Percentiles rank a stretch among this genome's conserved stretches.
Conservation (phyloP, 768 basidiomycete species). For the Hericium coralloides region DNA sequence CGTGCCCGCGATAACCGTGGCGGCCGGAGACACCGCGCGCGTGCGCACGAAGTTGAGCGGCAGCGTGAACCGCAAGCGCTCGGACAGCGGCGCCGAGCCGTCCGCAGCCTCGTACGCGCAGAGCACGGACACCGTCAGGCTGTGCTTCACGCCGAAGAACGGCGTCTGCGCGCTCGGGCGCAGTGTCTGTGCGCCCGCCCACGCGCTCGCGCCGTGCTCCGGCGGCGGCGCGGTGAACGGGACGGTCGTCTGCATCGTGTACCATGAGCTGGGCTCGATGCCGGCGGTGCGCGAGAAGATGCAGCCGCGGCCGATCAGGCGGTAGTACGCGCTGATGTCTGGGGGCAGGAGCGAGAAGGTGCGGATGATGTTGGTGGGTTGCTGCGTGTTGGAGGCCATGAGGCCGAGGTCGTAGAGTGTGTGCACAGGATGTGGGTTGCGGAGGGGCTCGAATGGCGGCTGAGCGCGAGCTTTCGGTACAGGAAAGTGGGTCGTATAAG, state of each 20-base stretch:
- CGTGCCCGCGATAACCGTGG: conserved; percentile 7
- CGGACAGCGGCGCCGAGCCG: conserved; percentile 4
- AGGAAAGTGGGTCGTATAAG: conserved; percentile 40
- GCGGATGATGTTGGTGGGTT: conserved; percentile 26
- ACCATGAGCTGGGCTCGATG: conserved; percentile 34
- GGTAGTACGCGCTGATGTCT: conserved; percentile 36
- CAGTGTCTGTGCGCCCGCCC: conserved; percentile 5
- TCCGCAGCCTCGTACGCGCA: conserved; percentile 4
- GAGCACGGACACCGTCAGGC: conserved; percentile 14
- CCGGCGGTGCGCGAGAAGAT: conserved; percentile 36
- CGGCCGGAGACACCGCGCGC: conserved; percentile 28
- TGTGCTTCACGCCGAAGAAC: conserved; percentile 11
- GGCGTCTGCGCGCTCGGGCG: conserved; percentile 5
- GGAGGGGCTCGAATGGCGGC: conserved; percentile 55
- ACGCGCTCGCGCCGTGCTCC: neutral
- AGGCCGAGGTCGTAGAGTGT: conserved; percentile 42
- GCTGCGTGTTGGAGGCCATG: conserved; percentile 15
- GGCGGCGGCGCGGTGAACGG: conserved; percentile 30
- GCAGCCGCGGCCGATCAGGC: conserved; percentile 40
- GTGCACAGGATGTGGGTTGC: conserved; percentile 40
- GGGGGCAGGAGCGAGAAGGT: conserved; percentile 42
- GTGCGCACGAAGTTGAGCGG: conserved; percentile 42
- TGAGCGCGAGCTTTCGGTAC: conserved; percentile 47
- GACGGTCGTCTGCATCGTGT: conserved; percentile 47
- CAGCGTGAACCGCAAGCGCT: conserved; percentile 31